These are phyloP conservation scores for Malassezia pachydermatis DNA, from an alignment of 1,284 basidiomycete species.

Conservation along the genomic window DNA sequence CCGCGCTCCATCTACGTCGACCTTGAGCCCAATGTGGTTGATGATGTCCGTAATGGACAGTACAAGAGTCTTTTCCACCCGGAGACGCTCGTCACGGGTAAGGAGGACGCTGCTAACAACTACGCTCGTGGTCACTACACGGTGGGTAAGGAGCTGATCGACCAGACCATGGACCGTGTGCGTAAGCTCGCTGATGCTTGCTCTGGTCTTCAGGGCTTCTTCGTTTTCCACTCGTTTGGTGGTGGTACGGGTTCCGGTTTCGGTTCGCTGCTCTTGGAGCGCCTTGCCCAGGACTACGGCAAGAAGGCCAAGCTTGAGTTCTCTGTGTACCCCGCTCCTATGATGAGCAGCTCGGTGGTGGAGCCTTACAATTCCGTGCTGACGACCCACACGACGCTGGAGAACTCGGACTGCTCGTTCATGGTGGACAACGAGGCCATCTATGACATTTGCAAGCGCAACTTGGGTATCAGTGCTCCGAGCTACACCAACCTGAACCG, in stretches of 20 bases:
- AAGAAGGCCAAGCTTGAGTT: constrained; percentile 99
- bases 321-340: constrained; percentile 71
- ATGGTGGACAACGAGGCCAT: constrained; percentile 55
- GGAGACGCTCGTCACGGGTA: constrained; percentile 95
- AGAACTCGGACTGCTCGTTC: constrained; percentile 91
- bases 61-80: constrained; percentile 96
- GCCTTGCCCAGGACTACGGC: constrained; percentile 92
- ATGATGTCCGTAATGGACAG: constrained; percentile 86
- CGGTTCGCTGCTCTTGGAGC: constrained; percentile 89
- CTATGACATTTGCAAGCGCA: constrained; percentile 98
- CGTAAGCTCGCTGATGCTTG: constrained; percentile 95
- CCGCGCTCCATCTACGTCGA: constrained; percentile 93
- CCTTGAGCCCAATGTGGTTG: constrained; percentile 88
- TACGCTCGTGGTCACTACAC: constrained; percentile 74
- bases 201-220: constrained; percentile 96
- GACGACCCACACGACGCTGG: constrained; percentile 96
- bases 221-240: constrained; percentile 99
- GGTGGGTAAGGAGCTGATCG: constrained; percentile 74
- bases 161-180: constrained; percentile 84
- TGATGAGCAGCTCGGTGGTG: constrained; percentile 84
- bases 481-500: constrained; percentile 92
- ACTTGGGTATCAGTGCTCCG: constrained; percentile 73
- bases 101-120: constrained; percentile 99
- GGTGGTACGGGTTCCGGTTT: constrained; percentile 99
- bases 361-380: constrained; percentile 99